A percentile compares a stretch with the other conserved stretches of the same genome.
Conservation (phyloP, 1,284 basidiomycete genomes). For the Anthracocystis walkeri region DNA sequence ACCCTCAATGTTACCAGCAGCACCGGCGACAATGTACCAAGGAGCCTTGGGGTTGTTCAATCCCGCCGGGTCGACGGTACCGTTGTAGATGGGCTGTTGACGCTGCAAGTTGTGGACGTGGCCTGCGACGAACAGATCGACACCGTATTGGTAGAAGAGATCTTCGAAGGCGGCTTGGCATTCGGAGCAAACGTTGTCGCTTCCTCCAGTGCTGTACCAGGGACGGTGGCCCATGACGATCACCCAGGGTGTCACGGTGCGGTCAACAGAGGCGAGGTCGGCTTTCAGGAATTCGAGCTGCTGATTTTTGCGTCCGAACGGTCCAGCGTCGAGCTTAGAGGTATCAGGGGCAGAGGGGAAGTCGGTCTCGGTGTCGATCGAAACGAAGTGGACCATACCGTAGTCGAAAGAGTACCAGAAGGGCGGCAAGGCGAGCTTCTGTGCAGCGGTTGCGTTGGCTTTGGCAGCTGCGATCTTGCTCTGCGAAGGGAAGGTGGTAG, state of each 20-base stretch:
- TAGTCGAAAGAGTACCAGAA: constrained; percentile 59
- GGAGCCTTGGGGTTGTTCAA: constrained; percentile 67
- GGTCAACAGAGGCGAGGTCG: constrained; percentile 69
- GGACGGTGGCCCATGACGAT: constrained; percentile 68
- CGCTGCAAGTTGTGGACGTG: constrained; percentile 70
- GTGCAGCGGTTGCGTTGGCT: constrained; percentile 13
- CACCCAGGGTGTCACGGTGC: constrained; percentile 70
- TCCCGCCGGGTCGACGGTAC: constrained; percentile 52
- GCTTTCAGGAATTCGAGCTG: constrained; percentile 59
- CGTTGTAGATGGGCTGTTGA: constrained; percentile 63
- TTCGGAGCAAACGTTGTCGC: constrained; percentile 54
- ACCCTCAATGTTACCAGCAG: constrained; percentile 69
- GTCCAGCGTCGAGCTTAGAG: constrained; percentile 36
- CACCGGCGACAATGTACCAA: constrained; percentile 66
- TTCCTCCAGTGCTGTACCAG: constrained; percentile 54
- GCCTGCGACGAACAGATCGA: constrained; percentile 67
- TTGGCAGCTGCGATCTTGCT: constrained; percentile 16
- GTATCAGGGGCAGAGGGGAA: constrained; percentile 51
- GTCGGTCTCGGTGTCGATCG: constrained; percentile 61
- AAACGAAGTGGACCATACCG: constrained; percentile 56
- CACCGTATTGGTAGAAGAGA: constrained; percentile 67
- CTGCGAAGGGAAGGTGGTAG: constrained; percentile 35
- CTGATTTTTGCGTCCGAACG: constrained; percentile 27
- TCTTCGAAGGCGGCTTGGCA: constrained; percentile 69
- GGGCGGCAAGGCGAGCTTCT: constrained; percentile 28